Evolutionary conservation across 768 basidiomycete genomes (phyloP), one percentile per base, ranked within the genome.

Genomic region (Mycena metata): DNA sequence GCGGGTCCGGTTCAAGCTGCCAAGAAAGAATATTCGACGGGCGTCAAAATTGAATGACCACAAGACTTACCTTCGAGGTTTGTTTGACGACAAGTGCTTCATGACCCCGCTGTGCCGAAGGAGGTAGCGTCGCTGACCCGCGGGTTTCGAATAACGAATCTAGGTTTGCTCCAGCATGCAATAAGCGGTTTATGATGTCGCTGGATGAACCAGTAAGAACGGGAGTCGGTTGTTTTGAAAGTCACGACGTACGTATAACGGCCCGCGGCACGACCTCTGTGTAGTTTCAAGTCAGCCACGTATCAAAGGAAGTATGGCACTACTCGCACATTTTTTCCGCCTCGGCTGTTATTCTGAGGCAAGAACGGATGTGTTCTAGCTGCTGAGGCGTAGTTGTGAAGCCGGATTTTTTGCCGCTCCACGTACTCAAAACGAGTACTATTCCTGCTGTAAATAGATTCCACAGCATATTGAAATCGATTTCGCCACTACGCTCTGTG

Each of bases 391-490:
- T 65, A 66, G 84, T 81, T 5, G 70, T 51, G 13, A 76, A 60
- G 24, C 81, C 76, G 21, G 75, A 76, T 66, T 77, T 77, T 63
- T 77, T 81, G 45, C 77, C 81, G 54, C 78, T 82, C 87, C 82
- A 88, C 15, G 86, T 80, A 51, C 82, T 85, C 58, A 89, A 79
- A 52, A 89, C 76, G 12, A 88, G 80, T 3, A 88, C 80, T 43
- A 88, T 79, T 11, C 72, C 76, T 21, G 76, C 64, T 19, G 74
- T 67, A 58, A 75, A 77, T n/a, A 58, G 15, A 64, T 71, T 51
- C 58, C 73, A 76, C 69, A 74, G 62, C 5, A 51, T 69, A 60
- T 43, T 69, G 21, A 47, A 61, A 46, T 24, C 41, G 16, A 51
- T 19, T 59, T 19, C 19, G 45, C 49, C 65, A 41, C n/a, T 19